Percentiles rank a stretch among this genome's conserved stretches.
These are phyloP conservation scores for Oryza meridionalis DNA, from an alignment of 176 grass and related monocot genomes.

Conservation along the genomic window DNA sequence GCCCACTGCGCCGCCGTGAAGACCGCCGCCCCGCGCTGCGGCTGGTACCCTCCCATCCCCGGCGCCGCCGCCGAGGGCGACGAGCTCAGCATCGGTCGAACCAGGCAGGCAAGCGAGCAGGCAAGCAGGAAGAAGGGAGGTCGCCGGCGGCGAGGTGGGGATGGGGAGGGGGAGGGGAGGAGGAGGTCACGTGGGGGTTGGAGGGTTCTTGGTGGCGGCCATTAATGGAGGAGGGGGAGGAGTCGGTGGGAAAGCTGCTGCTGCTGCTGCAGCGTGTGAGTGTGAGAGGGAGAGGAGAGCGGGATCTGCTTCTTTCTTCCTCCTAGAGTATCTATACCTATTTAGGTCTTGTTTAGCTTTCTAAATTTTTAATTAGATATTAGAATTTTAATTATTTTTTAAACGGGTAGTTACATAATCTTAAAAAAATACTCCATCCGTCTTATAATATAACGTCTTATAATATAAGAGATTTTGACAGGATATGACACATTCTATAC, in stretches of 20 bases:
- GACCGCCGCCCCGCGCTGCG: constrained; percentile 50
- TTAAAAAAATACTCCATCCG: too few relatives aligned
- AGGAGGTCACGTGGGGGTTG: constrained; percentile 40
- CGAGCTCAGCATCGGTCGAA: constrained; percentile 57
- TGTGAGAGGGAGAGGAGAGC: too few relatives aligned
- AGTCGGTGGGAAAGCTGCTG: constrained; percentile 40
- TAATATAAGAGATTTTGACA: too few relatives aligned
- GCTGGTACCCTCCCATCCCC: constrained; percentile 47
- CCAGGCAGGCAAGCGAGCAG: neutral
- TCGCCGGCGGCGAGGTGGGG: too few relatives aligned
- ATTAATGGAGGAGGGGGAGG: constrained; percentile 55
- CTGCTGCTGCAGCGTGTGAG: too few relatives aligned
- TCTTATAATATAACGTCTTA: too few relatives aligned
- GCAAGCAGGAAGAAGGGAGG: neutral
- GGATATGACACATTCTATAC: too few relatives aligned
- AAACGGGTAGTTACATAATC: too few relatives aligned
- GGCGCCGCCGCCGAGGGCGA: constrained; percentile 44
- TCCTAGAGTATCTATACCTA: too few relatives aligned
- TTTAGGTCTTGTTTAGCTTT: too few relatives aligned
- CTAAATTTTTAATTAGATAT: too few relatives aligned
- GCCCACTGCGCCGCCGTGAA: constrained; percentile 96
- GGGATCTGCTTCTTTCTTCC: neutral
- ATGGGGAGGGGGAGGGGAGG: neutral
- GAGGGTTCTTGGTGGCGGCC: constrained; percentile 59
- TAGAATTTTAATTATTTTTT: too few relatives aligned